Evolutionary conservation across 2,329 filamentous ascomycete species (phyloP).

Genomic region (Neocatenulostroma microsporum): DNA sequence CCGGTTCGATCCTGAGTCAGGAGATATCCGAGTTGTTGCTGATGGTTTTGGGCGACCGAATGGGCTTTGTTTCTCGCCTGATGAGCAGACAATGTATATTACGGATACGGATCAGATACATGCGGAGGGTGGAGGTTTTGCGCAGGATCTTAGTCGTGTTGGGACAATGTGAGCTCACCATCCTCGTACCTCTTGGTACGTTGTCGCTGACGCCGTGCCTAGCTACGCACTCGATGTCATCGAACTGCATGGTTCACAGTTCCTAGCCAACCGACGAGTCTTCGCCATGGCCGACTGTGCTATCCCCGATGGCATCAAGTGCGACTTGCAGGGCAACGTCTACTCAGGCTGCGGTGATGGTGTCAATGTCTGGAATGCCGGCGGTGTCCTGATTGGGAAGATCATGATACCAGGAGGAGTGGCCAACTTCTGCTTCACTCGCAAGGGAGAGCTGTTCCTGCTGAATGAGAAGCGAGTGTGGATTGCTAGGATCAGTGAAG

Average conservation of each 20-base stretch:
- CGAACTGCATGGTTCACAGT: slow-evolving; percentile 17
- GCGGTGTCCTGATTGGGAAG: slow-evolving; percentile 48
- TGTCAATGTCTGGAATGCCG: slow-evolving; percentile 46
- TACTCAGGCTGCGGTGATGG: slow-evolving; percentile 51
- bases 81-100: slow-evolving; percentile 47
- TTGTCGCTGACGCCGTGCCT: neutral
- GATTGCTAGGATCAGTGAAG: slow-evolving; percentile 15
- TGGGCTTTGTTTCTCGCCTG: slow-evolving; percentile 51
- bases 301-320: slow-evolving; percentile 53
- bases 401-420: slow-evolving; percentile 42
- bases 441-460: slow-evolving; percentile 20
- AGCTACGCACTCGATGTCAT: slow-evolving; percentile 26
- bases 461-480: slow-evolving; percentile 22
- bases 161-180: slow-evolving; percentile 42
- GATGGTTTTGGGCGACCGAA: slow-evolving; percentile 52
- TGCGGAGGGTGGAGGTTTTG: slow-evolving; percentile 26
- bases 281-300: slow-evolving; percentile 32
- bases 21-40: slow-evolving; percentile 48
- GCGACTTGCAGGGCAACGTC: slow-evolving; percentile 48
- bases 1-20: slow-evolving; percentile 44
- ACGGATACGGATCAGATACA: slow-evolving; percentile 49
- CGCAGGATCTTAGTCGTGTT: slow-evolving; percentile 37
- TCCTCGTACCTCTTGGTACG: no score
- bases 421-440: slow-evolving; percentile 28
- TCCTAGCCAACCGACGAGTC: slow-evolving; percentile 20